phyloP scores from a whole-genome alignment of 345 rosid genomes.

The Bretschneidera sinensis region DNA sequence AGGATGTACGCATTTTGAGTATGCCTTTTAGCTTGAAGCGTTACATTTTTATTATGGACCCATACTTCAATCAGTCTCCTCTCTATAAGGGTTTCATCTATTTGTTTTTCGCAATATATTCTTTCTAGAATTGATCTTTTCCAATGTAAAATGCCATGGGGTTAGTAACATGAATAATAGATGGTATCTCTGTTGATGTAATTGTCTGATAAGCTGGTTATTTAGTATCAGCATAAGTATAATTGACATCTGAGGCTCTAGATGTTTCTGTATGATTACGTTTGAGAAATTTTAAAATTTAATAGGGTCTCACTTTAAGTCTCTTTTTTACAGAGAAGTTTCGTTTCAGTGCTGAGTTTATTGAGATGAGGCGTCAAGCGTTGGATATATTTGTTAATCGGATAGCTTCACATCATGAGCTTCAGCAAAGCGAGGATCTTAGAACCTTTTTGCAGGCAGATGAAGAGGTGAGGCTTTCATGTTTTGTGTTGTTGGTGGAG shows the following conservation, averaged over 20 bases:
- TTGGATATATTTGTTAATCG: constrained; percentile 85
- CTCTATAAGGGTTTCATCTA: too few species aligned
- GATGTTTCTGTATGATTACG: not conserved
- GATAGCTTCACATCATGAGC: constrained; percentile 80
- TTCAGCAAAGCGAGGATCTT: constrained; percentile 89
- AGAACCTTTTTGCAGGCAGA: constrained; percentile 95
- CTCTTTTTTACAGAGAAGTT: constrained; percentile 70
- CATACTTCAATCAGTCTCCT: too few species aligned
- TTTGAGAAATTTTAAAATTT: too few species aligned
- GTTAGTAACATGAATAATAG: not conserved
- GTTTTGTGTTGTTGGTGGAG: constrained; percentile 3
- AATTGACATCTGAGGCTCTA: too few species aligned
- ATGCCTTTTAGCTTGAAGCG: too few species aligned
- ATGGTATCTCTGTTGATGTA: not conserved
- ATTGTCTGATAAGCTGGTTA: not conserved
- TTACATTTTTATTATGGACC: too few species aligned
- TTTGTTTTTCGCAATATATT: too few species aligned
- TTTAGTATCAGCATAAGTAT: too few species aligned
- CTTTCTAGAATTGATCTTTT: too few species aligned
- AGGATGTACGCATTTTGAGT: too few species aligned
- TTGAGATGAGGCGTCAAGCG: constrained; percentile 92
- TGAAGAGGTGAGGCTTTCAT: constrained; percentile 65
- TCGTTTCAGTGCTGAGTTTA: constrained; percentile 95
- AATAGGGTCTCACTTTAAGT: not conserved
- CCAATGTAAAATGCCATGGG: not conserved